A percentile compares a stretch with the other conserved stretches of the same genome.
Evolutionary conservation across 192 early-diverging fungal species (phyloP).

Genomic region (Kickxella alabastrina): DNA sequence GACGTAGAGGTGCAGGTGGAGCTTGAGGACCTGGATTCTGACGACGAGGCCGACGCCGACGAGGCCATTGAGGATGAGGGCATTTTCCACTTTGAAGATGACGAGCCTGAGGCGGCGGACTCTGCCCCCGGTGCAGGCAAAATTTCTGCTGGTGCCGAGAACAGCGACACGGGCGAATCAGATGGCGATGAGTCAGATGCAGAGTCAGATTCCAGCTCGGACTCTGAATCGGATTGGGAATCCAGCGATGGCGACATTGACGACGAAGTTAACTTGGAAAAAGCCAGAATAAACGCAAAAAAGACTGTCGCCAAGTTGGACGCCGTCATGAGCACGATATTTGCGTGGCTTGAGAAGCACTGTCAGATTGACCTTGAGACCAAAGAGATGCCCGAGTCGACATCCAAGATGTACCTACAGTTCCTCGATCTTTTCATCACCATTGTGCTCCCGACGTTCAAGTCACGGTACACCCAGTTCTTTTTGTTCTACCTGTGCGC

Average conservation of each 20-base stretch:
- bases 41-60: slow-evolving; percentile 39
- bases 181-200: slow-evolving; percentile 5
- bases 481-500: slow-evolving; percentile 80
- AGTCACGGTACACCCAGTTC: slow-evolving; percentile 90
- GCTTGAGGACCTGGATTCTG: slow-evolving; percentile 72
- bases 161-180: slow-evolving; percentile 5
- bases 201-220: slow-evolving; percentile 29
- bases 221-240: slow-evolving; percentile 26
- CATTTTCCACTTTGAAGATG: slow-evolving; percentile 59
- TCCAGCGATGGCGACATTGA: slow-evolving; percentile 10
- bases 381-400: slow-evolving; percentile 21
- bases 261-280: slow-evolving; percentile 3
- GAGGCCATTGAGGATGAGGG: slow-evolving; percentile 34
- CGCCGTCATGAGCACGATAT: slow-evolving; percentile 63
- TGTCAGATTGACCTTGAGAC: slow-evolving; percentile 19
- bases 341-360: slow-evolving; percentile 56
- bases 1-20: slow-evolving; percentile 93
- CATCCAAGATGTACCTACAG: slow-evolving; percentile 59
- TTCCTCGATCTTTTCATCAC: slow-evolving; percentile 78
- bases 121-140: too few relatives aligned
- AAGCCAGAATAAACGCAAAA: slow-evolving; percentile 42
- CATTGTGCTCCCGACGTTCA: slow-evolving; percentile 78
- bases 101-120: slow-evolving; percentile 35
- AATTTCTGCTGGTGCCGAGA: too few relatives aligned
- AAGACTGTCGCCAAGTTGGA: slow-evolving; percentile 70